Base-by-base conservation (phyloP, 2,329 filamentous ascomycete genomes). In the Penicillium verrucosum region DNA sequence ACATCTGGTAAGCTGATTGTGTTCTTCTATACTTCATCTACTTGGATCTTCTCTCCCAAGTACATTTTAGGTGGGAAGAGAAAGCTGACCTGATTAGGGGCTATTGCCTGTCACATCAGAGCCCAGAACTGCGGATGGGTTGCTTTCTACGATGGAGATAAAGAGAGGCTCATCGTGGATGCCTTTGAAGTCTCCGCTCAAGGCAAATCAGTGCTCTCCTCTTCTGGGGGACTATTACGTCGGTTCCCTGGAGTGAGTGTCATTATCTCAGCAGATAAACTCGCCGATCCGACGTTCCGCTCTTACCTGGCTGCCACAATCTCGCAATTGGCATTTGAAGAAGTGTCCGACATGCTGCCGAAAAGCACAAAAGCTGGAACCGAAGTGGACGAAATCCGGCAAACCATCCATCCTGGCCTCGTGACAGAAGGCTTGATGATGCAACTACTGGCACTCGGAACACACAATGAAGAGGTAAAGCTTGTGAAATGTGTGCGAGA, bases 401-500 rank as follows among this genome's bases (percentile, higher is more conserved):
- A 85, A 12, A 80, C 80, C 0, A 65, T 63, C 0, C 57, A 81
- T 54, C 83, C 83, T 2, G 70, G 67, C 0, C 68, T 84, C 4
- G 73, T 85, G 0, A 84, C 80, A 0, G 78, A 84, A 45, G 72
- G 81, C 4, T 63, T 84, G 1, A 69, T 80, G 11, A 73, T 72
- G 0, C 69, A 81, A 5, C 63, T 83, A 5, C 62, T 70, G 23
- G 71, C 75, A 3, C 53, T 78, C 2, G 81, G 80, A 0, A 44
- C 65, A 12, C 55, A 67, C 0, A 58, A 60, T 9, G 14, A 59
- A 1, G 62, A 64, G 0, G 8, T 43, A 0, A 65, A 68, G 0
- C 72, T 85, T 25, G 70, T 61, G 41, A 86, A 85, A 58, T 71
- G 79, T 42, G 80, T 78, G 0, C 76, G 80, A 2, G 82, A 85